Evolutionary conservation across 176 grass and related monocot genomes (phyloP).

Genomic region (Oryza australiensis): DNA sequence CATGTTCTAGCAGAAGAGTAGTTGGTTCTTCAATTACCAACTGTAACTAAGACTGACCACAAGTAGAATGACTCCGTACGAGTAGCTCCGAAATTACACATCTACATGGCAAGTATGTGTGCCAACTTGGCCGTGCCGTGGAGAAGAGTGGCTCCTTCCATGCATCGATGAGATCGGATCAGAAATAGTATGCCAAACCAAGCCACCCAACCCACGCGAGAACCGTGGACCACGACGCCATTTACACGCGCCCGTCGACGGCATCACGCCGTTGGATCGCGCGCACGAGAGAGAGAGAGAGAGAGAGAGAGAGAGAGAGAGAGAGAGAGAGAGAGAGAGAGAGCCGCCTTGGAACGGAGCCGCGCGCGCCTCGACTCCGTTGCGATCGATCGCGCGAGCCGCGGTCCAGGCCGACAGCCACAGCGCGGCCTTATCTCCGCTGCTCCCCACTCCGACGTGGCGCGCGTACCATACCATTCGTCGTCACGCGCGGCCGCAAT

Average conservation of each 20-base stretch:
- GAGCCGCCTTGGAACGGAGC: no score
- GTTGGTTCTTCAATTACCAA: neutral
- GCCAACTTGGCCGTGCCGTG: neutral
- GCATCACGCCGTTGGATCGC: no score
- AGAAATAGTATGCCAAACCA: neutral
- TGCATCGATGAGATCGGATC: neutral
- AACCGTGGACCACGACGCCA: neutral
- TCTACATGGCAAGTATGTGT: neutral
- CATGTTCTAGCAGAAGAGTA: no score
- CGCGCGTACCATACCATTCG: constrained; percentile 2
- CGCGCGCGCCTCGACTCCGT: neutral
- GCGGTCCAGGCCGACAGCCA: constrained; percentile 12
- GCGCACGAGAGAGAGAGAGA: no score
- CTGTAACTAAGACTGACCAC: neutral
- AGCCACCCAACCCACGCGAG: neutral
- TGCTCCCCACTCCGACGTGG: constrained; percentile 45
- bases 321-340: no score
- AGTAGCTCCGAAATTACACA: neutral
- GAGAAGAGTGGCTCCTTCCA: no score
- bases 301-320: no score
- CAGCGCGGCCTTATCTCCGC: constrained; percentile 45
- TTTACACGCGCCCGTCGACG: neutral
- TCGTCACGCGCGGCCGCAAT: constrained; percentile 22
- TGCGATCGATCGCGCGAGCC: neutral
- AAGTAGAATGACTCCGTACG: no score